Base-by-base conservation (phyloP, 1,139 yeast species). In the Taphrina wiesneri region DNA sequence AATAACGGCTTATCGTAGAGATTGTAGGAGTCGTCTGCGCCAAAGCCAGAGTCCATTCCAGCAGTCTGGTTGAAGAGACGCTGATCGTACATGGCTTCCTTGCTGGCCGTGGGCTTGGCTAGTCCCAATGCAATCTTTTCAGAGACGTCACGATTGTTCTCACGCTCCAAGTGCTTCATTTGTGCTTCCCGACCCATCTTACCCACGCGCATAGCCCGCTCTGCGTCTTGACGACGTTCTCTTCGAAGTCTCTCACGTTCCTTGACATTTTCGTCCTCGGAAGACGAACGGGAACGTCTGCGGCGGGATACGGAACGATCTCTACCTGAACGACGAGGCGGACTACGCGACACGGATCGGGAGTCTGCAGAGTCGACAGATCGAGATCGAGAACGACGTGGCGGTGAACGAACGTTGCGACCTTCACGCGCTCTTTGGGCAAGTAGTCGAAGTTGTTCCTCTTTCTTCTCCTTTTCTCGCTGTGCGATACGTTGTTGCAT, bases 1-100 rank as follows among this genome's bases (percentile, higher is more conserved):
- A 85, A 86, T 39, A 86, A 74, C 0, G 88, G 85, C 65, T 75
- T 79, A 70, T 84, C 87, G 70, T 86, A 86, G 2, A 83, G 76
- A 70, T 82, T 83, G 65, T 82, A 85, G 41, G 80, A 82, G 66
- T 77, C 76, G 63, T 77, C 77, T 45, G 78, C 76, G 5, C 78
- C 75, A 19, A 79, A 76, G 3, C 72, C 71, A 2, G 72, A 69
- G 2, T 69, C 71, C 51, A 67, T 51, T 15, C 69, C 69, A n/a
- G 64, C 52, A 11, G 69, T 61, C 46, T 80, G 80, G 11, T 82
- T 74, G 69, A 80, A 84, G 39, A 86, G 73, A 26, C 87, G 77
- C 0, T 87, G 80, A 72, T 86, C 90, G 71, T 83, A 83, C 67
- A 79, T 80, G 0, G 80, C 75, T 57, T 82, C 86, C 1, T 75